Evolutionary conservation across 1,139 yeast genomes (phyloP), one percentile per base, ranked within the genome.

Genomic region (Suhomyces atakaporum): DNA sequence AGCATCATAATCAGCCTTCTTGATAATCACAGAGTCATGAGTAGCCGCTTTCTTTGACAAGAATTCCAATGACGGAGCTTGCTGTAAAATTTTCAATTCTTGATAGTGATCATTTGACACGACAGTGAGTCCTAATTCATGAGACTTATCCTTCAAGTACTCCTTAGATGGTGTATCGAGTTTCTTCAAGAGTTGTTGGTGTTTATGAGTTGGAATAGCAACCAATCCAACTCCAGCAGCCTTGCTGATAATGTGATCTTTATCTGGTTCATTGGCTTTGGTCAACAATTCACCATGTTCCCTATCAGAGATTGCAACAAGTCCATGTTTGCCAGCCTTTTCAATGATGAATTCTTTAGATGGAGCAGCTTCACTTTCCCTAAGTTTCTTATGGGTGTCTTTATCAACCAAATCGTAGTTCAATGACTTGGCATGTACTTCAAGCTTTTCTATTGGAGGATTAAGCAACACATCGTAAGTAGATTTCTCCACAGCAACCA

Each of bases 221-320:
- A 53, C 47, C 43, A 63, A 44, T 5, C 60, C 56, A 6, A 42
- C 38, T 2, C 41, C 38, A 2, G 44, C 40, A 27, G 77, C 78
- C 31, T 58, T 57, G 5, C 53, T 48, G 13, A 47, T 40, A 16
- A 78, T 41, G 33, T 63, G 63, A 2, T 64, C 69, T 13, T 60
- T 39, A 14, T 66, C 51, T 13, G 76, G 76, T 2, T 55, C 46
- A 19, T 57, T 48, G 3, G 66, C 62, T 27, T 53, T 53, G 8
- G 38, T 39, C 27, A 42, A 23, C 31, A 68, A 48, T 6, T 49
- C 51, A 3, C 55, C 47, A 39, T 60, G 53, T 13, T 48, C 51
- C n/a, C 35, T 29, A 14, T 29, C 35, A 10, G 41, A 25, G 11
- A 46, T 34, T 14, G 49, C 42, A 6, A 50, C 43, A 19, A 49